Evolutionary conservation across 805 yeast species (phyloP).

Genomic region (Blastobotrys attinorum): DNA sequence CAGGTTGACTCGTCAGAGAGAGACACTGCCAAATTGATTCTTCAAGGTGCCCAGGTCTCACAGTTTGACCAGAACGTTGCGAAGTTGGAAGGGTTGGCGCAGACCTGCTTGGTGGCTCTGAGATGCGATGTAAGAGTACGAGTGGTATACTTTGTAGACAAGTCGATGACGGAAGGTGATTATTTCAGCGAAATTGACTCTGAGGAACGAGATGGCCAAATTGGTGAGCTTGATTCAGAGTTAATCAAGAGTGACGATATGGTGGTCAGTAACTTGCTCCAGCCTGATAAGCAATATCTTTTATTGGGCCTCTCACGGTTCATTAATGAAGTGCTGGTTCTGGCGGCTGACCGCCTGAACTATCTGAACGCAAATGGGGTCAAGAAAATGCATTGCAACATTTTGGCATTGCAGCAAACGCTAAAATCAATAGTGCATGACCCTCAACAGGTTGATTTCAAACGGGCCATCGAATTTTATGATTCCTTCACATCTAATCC

Average conservation of each 20-base stretch:
- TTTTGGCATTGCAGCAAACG: constrained; percentile 62
- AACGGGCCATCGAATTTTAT: constrained; percentile 46
- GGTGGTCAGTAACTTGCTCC: constrained; percentile 29
- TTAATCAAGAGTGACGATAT: constrained; percentile 40
- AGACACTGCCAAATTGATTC: constrained; percentile 14
- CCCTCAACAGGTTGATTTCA: constrained; percentile 48
- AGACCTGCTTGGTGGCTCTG: constrained; percentile 34
- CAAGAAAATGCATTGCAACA: constrained; percentile 49
- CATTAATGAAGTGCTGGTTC: constrained; percentile 44
- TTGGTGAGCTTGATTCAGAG: constrained; percentile 44
- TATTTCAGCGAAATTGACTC: constrained; percentile 47
- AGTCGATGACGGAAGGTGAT: constrained; percentile 39
- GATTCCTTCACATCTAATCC: constrained; percentile 46
- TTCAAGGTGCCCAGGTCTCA: constrained; percentile 19
- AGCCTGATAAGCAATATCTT: constrained; percentile 27
- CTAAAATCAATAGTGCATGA: constrained; percentile 47
- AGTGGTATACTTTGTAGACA: constrained; percentile 43
- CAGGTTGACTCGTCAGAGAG: constrained; percentile 2
- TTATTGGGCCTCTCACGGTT: constrained; percentile 44
- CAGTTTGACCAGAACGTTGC: constrained; percentile 24
- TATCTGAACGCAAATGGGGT: constrained; percentile 53
- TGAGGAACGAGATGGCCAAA: constrained; percentile 51
- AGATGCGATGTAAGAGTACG: constrained; percentile 52
- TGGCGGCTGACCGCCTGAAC: constrained; percentile 42
- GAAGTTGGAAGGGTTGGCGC: constrained; percentile 20